Conservation (phyloP, 768 basidiomycete genomes). For the Sistotremastrum niveocremeum region DNA sequence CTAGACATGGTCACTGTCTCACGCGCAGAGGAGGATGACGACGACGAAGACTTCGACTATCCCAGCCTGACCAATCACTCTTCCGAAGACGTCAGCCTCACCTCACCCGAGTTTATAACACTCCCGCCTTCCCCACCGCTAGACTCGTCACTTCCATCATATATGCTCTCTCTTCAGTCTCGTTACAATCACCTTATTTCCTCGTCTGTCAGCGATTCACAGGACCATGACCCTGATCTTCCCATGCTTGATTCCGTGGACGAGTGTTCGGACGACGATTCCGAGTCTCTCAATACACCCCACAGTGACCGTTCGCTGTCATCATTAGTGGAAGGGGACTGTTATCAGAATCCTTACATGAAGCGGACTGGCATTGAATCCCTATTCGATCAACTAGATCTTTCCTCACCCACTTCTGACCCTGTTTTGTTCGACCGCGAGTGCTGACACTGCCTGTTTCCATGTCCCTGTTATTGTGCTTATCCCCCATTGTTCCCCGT, state of each 20-base stretch:
- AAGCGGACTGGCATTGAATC: too few relatives aligned
- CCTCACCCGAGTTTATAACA: slow-evolving; percentile 70
- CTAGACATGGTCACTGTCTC: slow-evolving; percentile 31
- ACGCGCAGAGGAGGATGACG: slow-evolving; percentile 51
- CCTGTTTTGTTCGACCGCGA: too few relatives aligned
- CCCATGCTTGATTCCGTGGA: slow-evolving; percentile 72
- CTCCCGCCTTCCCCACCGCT: slow-evolving; percentile 45
- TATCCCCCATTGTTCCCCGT: too few relatives aligned
- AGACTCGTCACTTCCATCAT: slow-evolving; percentile 35
- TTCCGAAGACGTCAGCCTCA: slow-evolving; percentile 21
- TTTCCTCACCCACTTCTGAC: too few relatives aligned
- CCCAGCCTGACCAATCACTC: slow-evolving; percentile 32
- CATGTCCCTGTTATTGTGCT: too few relatives aligned
- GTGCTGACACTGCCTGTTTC: too few relatives aligned
- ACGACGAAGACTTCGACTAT: slow-evolving; percentile 18
- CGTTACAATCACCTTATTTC: slow-evolving; percentile 23
- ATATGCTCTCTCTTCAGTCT: slow-evolving; percentile 30
- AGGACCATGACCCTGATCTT: slow-evolving; percentile 44
- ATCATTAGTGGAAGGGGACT: slow-evolving; percentile 19
- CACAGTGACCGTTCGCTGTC: slow-evolving; percentile 45
- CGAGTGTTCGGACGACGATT: slow-evolving; percentile 77
- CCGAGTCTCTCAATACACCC: slow-evolving; percentile 53
- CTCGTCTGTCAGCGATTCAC: slow-evolving; percentile 17
- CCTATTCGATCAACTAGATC: too few relatives aligned
- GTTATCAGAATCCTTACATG: too few relatives aligned